Evolutionary conservation across 768 basidiomycete species (phyloP), one percentile per base, ranked within the genome.

Genomic region (Lentinula guzmanii): DNA sequence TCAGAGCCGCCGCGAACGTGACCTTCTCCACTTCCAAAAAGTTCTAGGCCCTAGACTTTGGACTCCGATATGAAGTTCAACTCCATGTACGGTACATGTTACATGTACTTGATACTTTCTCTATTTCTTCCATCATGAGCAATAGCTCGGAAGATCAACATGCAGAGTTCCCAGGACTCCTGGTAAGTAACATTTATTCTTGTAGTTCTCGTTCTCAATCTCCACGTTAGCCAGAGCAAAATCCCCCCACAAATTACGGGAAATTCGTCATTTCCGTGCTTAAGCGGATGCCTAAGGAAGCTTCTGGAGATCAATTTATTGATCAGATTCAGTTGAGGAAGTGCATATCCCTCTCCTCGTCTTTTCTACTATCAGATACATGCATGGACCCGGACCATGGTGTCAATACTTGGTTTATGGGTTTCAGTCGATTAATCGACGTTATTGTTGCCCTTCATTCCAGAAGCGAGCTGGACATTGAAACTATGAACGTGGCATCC

Each of bases 301-400:
- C 31, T 35, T 16, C 51, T 52, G 70, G 74, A 56, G 67, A 75
- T 3, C 66, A 66, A 18, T 56, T 71, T 2, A 79, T 91, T 34
- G 84, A 90, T 71, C 90, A 92, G 73, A 67, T 67, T 13, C 67
- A 80, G 41, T 76, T 92, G 45, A 82, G 87, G 60, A 82, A 82
- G 41, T 88, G 85, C 68, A 75, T 92, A 52, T 79, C 79, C 15
- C 83, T 91, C 42, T 82, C 91, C 13, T 86, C 91, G 1, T 89
- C 90, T n/a, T 91, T 87, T 68, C 82, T 92, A 50, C 70, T 93
- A 62, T 85, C 90, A 11, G 91, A 93, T 72, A 79, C 81, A 0
- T 85, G 84, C 61, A 90, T 79, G 64, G 84, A 86, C 67, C 76
- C 83, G 0, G 79, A 80, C 39, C 69, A 68, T 0, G 91, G 90